These are phyloP conservation scores for Aspergillus nomiae DNA, from an alignment of 2,329 filamentous ascomycete species.

Conservation along the genomic window DNA sequence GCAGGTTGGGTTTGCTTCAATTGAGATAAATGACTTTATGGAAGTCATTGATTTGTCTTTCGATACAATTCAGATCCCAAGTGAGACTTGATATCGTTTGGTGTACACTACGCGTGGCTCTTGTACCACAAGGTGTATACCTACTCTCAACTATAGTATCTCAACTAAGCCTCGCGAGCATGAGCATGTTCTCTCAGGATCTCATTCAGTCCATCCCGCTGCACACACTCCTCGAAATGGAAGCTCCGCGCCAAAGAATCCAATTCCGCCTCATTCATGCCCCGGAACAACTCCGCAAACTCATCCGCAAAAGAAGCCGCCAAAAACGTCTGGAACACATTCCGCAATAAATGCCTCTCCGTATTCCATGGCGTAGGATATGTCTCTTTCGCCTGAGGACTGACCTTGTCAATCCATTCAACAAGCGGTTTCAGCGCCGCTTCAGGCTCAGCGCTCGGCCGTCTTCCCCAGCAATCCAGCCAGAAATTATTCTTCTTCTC, in stretches of 20 bases:
- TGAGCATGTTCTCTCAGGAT: conserved; percentile 50
- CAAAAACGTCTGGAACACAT: conserved; percentile 52
- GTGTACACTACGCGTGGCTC: neutral
- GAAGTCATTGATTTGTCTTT: neutral
- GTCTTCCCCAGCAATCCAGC: conserved; percentile 58
- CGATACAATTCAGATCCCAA: neutral
- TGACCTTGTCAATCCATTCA: conserved; percentile 47
- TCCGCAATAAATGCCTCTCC: conserved; percentile 51
- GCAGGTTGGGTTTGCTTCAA: neutral
- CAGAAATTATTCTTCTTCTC: conserved; percentile 58
- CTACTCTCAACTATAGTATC: neutral
- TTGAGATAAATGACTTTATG: neutral
- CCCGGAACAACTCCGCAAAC: conserved; percentile 58
- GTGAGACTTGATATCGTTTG: neutral
- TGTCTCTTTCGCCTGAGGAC: conserved; percentile 42
- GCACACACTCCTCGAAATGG: conserved; percentile 56
- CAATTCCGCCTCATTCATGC: conserved; percentile 53
- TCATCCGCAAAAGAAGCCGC: conserved; percentile 56
- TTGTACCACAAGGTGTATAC: neutral
- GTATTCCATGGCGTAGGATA: conserved; percentile 56
- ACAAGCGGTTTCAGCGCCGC: conserved; percentile 48
- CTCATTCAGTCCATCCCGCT: conserved; percentile 54
- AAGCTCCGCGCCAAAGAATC: conserved; percentile 59
- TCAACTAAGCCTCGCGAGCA: neutral
- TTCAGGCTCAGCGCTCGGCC: conserved; percentile 46